Evolutionary conservation across 2,329 filamentous ascomycete genomes (phyloP), one percentile per base, ranked within the genome.

Genomic region (Gaeumannomyces sp.): DNA sequence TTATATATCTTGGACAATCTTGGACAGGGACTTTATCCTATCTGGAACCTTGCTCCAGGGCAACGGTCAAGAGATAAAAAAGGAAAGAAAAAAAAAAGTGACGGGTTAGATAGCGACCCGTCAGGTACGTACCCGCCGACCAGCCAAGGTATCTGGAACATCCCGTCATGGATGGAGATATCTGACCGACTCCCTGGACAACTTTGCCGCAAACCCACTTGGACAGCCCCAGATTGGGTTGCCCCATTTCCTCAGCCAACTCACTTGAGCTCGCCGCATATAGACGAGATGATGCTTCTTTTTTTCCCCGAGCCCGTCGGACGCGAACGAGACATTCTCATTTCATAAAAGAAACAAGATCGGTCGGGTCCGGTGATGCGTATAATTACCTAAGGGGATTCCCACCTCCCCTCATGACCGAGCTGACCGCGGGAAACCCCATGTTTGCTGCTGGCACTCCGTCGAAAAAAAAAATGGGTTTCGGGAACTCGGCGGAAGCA

Each of bases 341-440:
- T 59, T 59, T 28, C 57, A 59, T 59, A 59, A 59, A 59, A 59
- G 57, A 59, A 59, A 59, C 57, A 59, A 16, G 11, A 13, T 2
- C 57, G n/a, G n/a, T 27, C 14, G 57, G 57, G 57, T 59, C 57
- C 57, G 27, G 28, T 59, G 57, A 59, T 29, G 57, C 28, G 25
- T 28, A 28, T 31, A 25, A 58, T 59, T 59, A 59, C 57, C 57
- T 59, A 59, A 59, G 28, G 14, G 28, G 6, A 27, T 59, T 22
- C 28, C 27, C 57, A 29, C 28, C n/a, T 35, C 38, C 28, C 38
- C 22, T 7, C 45, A 22, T n/a, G 45, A n/a, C 45, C 45, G 45
- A 53, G 22, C 22, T 22, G 19, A 22, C 45, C 45, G 45, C 19
- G 45, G 45, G 45, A 53, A 45, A 45, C 38, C 38, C 38, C 13